Evolutionary conservation across 331 rosid species (phyloP).

Genomic region (Spiraea crenata): DNA sequence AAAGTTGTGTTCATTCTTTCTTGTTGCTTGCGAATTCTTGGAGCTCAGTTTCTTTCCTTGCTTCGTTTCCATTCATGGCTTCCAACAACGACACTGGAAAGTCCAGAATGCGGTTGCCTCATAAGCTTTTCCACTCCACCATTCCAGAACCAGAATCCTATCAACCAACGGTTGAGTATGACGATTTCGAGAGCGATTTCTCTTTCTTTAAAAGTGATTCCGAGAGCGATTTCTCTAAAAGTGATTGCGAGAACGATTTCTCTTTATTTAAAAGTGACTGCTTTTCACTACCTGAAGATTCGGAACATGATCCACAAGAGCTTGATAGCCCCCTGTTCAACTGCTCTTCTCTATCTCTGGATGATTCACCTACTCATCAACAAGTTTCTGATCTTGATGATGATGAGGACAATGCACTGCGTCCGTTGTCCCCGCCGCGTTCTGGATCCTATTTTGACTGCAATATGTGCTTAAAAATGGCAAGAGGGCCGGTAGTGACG

Average conservation of each 20-base stretch:
- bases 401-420: neutral
- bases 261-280: too few relatives aligned
- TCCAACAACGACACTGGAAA: too few relatives aligned
- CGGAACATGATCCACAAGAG: neutral
- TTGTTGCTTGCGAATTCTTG: too few relatives aligned
- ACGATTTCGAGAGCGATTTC: neutral
- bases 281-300: too few relatives aligned
- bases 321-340: neutral
- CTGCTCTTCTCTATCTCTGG: neutral
- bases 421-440: neutral
- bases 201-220: too few relatives aligned
- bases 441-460: neutral
- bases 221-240: too few relatives aligned
- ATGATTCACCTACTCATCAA: neutral
- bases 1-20: too few relatives aligned
- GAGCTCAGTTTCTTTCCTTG: too few relatives aligned
- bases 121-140: neutral
- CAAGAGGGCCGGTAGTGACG: slow-evolving; percentile 4
- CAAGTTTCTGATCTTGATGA: neutral
- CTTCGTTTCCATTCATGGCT: too few relatives aligned
- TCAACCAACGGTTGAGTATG: neutral
- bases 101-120: neutral
- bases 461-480: neutral
- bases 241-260: too few relatives aligned
- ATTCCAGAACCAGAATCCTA: neutral